Base-by-base conservation (phyloP, 2,329 filamentous ascomycete species). In the Cordyceps javanica region DNA sequence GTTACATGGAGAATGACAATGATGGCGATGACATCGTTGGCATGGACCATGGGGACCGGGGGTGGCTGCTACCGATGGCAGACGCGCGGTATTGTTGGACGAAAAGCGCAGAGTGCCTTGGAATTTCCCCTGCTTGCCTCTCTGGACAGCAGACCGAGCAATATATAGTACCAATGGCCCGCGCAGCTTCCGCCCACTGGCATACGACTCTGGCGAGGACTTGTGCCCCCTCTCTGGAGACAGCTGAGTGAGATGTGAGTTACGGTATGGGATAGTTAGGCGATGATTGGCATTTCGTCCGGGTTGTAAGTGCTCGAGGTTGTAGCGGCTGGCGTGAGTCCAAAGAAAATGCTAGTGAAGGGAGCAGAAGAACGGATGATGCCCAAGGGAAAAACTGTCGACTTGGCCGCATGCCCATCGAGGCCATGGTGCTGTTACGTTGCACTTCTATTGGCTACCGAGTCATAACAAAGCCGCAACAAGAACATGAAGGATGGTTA, bases 1-100 rank as follows among this genome's bases (percentile, higher is more conserved):
- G 46, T 21, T 50, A 50, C 8, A 50, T 50, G 46, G 46, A 50
- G 46, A 36, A 50, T 50, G 46, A 50, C 30, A 36, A 50, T 23
- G 46, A 50, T 50, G 30, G 25, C 46, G 46, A 50, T 50, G 46
- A 36, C 46, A 23, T 23, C n/a, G 30, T 50, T 50, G 25, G 46
- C 46, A 34, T 50, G 46, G 46, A 50, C 46, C 46, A 50, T 50
- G 30, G 19, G 30, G 30, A 42, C 16, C 28, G 46, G 46, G 19
- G 46, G 30, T 21, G 46, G 30, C 19, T 28, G 42, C 32, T 34
- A 14, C 26, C 9, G 42, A 46, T 46, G 19, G 21, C 42, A 23
- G 42, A 7, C 42, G 21, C 42, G 42, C 21, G 23, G 42, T 46
- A 28, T 46, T 21, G 42, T n/a, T 14, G 42, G 23, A 46, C 21